A percentile compares a stretch with the other conserved stretches of the same genome.
phyloP scores from a whole-genome alignment of 148 eudicot genomes.

The Cornus controversa region DNA sequence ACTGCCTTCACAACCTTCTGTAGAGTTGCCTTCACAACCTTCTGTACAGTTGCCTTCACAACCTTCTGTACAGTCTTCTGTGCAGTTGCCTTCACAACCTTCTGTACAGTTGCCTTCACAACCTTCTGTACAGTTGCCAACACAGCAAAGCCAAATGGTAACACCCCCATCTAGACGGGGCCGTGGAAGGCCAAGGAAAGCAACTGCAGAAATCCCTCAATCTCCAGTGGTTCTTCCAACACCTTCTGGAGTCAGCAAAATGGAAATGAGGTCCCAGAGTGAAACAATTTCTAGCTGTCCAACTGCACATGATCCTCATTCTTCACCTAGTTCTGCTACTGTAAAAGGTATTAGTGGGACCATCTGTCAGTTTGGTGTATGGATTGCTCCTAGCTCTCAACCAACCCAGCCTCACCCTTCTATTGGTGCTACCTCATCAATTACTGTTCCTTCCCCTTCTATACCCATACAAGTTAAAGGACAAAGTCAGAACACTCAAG shows the following conservation, averaged over 20 bases:
- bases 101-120: conserved; percentile 24
- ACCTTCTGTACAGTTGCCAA: conserved; percentile 20
- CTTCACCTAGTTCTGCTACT: conserved; percentile 22
- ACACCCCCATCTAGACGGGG: conserved; percentile 76
- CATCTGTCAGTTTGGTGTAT: conserved; percentile 31
- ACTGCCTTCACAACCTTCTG: conserved; percentile 27
- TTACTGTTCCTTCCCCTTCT: conserved; percentile 25
- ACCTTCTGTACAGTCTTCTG: conserved; percentile 21
- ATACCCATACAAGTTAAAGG: conserved; percentile 32
- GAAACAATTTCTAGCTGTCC: conserved; percentile 23
- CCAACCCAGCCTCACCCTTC: conserved; percentile 33
- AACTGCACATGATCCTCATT: conserved; percentile 22
- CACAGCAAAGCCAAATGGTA: conserved; percentile 38
- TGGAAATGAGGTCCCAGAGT: conserved; percentile 12
- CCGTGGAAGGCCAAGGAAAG: conserved; percentile 87
- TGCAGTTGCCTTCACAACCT: conserved; percentile 29
- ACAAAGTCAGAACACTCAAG: conserved; percentile 49
- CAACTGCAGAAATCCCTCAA: conserved; percentile 29
- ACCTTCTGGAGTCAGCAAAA: conserved; percentile 22
- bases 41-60: conserved; percentile 24
- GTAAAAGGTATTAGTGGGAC: conserved; percentile 33
- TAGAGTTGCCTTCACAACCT: conserved; percentile 29
- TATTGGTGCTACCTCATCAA: conserved; percentile 31
- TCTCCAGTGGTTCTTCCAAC: conserved; percentile 25
- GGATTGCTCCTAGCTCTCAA: conserved; percentile 29